phyloP scores from a whole-genome alignment of 2,329 filamentous ascomycete species.

The Calonectria hawksworthii region DNA sequence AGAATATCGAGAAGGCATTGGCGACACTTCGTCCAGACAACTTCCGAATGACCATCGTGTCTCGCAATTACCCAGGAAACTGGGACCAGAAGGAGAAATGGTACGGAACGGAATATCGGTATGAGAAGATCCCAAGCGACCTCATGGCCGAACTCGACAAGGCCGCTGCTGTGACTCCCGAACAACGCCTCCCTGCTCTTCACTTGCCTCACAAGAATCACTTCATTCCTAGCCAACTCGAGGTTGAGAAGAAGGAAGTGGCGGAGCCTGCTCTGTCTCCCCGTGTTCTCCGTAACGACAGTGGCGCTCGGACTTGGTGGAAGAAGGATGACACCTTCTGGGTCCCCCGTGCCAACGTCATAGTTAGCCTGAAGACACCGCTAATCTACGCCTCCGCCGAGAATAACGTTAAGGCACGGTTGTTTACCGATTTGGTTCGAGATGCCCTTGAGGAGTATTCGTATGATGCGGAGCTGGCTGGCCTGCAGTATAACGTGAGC shows the following conservation, averaged over 20 bases:
- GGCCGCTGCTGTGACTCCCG: constrained; percentile 70
- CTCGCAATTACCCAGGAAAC: constrained; percentile 84
- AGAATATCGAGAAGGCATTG: constrained; percentile 81
- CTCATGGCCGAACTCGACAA: constrained; percentile 79
- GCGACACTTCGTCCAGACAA: constrained; percentile 87
- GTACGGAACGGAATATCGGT: constrained; percentile 96
- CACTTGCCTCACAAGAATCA: constrained; percentile 94
- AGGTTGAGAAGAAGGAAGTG: constrained; percentile 96
- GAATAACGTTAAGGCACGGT: constrained; percentile 80
- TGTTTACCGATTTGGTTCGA: constrained; percentile 88
- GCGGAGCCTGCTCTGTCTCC: constrained; percentile 80
- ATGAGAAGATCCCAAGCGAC: constrained; percentile 82
- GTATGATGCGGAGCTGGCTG: constrained; percentile 95
- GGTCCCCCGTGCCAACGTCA: constrained; percentile 93
- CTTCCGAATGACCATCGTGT: constrained; percentile 86
- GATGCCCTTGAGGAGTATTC: constrained; percentile 94
- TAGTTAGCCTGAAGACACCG: constrained; percentile 84
- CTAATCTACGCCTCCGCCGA: constrained; percentile 84
- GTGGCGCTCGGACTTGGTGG: constrained; percentile 87
- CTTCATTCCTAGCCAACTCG: constrained; percentile 93
- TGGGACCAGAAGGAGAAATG: constrained; percentile 95
- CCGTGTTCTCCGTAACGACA: constrained; percentile 87
- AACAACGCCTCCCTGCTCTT: constrained; percentile 76
- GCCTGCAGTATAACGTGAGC: constrained; percentile 84
- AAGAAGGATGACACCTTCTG: constrained; percentile 99